Evolutionary conservation across 2,329 filamentous ascomycete genomes (phyloP).

Genomic region (Penicillium palitans): DNA sequence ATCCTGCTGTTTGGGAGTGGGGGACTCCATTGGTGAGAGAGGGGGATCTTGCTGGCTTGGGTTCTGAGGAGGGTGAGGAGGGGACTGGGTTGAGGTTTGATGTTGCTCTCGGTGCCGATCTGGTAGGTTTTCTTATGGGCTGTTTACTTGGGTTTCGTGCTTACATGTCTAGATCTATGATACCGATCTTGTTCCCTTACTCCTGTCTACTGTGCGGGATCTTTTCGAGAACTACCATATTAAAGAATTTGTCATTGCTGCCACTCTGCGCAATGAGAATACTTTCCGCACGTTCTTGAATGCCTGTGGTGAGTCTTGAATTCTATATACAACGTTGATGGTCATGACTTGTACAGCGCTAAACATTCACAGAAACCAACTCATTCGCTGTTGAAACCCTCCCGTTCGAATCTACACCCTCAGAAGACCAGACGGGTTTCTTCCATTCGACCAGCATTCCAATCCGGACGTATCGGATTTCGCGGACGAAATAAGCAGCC

Average conservation of each 20-base stretch:
- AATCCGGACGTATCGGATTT: conserved; percentile 40
- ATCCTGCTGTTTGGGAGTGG: conserved; percentile 46
- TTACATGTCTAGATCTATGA: conserved; percentile 58
- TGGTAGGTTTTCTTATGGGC: conserved; percentile 32
- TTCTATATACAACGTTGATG: too few relatives aligned
- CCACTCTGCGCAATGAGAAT: conserved; percentile 61
- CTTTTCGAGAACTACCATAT: conserved; percentile 56
- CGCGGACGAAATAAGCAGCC: conserved; percentile 7
- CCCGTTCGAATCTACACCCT: conserved; percentile 44
- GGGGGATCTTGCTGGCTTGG: conserved; percentile 7
- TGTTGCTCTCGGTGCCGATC: conserved; percentile 44
- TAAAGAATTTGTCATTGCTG: conserved; percentile 58
- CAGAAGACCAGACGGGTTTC: conserved; percentile 48
- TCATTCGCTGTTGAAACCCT: conserved; percentile 42
- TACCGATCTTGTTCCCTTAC: conserved; percentile 55
- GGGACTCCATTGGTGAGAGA: conserved; percentile 32
- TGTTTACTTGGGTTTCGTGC: background rate
- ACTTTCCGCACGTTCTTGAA: conserved; percentile 61
- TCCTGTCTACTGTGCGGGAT: conserved; percentile 57
- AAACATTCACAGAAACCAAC: conserved; percentile 30
- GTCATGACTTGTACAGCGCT: background rate
- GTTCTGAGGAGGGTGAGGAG: background rate
- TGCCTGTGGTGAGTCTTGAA: conserved; percentile 55
- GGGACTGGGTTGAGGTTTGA: conserved; percentile 31
- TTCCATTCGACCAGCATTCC: conserved; percentile 48